Conservation (phyloP, 2,329 filamentous ascomycete species). For the Ophiocordyceps polyrhachis-furcata region DNA sequence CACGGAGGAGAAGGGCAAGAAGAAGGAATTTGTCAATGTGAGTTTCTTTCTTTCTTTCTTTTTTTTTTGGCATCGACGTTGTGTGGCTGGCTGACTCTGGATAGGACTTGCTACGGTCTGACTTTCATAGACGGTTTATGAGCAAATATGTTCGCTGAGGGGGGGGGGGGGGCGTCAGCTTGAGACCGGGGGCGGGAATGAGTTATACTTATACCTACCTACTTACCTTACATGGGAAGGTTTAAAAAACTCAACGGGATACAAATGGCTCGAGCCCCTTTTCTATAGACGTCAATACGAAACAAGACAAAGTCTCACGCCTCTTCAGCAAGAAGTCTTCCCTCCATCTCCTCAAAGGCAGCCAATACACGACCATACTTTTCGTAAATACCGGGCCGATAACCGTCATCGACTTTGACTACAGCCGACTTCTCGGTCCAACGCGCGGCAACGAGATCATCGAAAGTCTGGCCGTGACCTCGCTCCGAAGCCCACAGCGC, state of each 20-base stretch:
- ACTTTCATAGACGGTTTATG: constrained; percentile 99
- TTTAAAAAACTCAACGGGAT: too few relatives aligned
- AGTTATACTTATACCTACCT: neutral
- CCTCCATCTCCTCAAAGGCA: constrained; percentile 63
- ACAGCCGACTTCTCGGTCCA: constrained; percentile 80
- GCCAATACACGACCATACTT: constrained; percentile 58
- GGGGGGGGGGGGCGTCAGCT: neutral
- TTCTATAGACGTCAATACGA: too few relatives aligned
- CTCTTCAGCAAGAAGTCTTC: constrained; percentile 32
- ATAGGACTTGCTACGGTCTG: constrained; percentile 72
- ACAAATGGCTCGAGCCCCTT: too few relatives aligned
- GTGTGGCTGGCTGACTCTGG: neutral
- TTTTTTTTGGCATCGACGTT: neutral
- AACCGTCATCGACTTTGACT: constrained; percentile 67
- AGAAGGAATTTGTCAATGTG: constrained; percentile 93
- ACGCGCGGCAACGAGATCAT: constrained; percentile 63
- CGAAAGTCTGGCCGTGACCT: constrained; percentile 53
- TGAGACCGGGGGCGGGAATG: neutral
- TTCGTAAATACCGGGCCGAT: constrained; percentile 54
- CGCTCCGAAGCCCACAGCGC: constrained; percentile 81
- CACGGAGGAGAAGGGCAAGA: constrained; percentile 74
- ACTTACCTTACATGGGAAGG: too few relatives aligned
- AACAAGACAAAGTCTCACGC: too few relatives aligned
- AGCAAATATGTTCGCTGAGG: constrained; percentile 33
- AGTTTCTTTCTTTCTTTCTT: neutral